Conservation (phyloP, 2,329 filamentous ascomycete genomes). For the Exserohilum rostratum region DNA sequence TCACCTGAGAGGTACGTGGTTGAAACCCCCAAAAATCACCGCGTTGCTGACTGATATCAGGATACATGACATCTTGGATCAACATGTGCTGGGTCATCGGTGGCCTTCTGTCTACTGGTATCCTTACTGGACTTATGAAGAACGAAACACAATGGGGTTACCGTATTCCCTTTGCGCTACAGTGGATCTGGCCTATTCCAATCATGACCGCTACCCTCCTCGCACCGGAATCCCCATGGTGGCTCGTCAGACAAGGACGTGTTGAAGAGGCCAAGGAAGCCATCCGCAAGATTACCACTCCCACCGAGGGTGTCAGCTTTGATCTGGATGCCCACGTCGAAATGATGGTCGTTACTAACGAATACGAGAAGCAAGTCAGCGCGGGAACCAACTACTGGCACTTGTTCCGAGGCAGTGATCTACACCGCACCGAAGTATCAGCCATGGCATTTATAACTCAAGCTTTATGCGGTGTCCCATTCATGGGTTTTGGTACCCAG, state of each 20-base stretch:
- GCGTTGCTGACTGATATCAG: background rate
- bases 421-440: slow-evolving; percentile 76
- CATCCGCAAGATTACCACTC: slow-evolving; percentile 67
- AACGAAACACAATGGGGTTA: slow-evolving; percentile 70
- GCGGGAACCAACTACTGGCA: slow-evolving; percentile 75
- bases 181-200: slow-evolving; percentile 76
- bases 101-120: slow-evolving; percentile 71
- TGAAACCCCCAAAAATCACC: too few species aligned
- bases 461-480: slow-evolving; percentile 38
- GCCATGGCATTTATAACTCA: slow-evolving; percentile 56
- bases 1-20: slow-evolving; percentile 59
- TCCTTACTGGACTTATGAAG: slow-evolving; percentile 68
- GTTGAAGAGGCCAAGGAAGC: slow-evolving; percentile 68
- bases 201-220: slow-evolving; percentile 69
- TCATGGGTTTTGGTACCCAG: slow-evolving; percentile 35
- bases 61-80: slow-evolving; percentile 63
- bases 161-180: slow-evolving; percentile 67
- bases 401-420: slow-evolving; percentile 78
- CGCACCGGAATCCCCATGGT: slow-evolving; percentile 64
- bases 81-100: slow-evolving; percentile 74
- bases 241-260: slow-evolving; percentile 59
- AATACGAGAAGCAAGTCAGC: slow-evolving; percentile 71
- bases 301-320: slow-evolving; percentile 47
- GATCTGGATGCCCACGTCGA: slow-evolving; percentile 63
- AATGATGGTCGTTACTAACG: slow-evolving; percentile 88